phyloP scores from a whole-genome alignment of 116 monocot species.

The Posidonia oceanica region DNA sequence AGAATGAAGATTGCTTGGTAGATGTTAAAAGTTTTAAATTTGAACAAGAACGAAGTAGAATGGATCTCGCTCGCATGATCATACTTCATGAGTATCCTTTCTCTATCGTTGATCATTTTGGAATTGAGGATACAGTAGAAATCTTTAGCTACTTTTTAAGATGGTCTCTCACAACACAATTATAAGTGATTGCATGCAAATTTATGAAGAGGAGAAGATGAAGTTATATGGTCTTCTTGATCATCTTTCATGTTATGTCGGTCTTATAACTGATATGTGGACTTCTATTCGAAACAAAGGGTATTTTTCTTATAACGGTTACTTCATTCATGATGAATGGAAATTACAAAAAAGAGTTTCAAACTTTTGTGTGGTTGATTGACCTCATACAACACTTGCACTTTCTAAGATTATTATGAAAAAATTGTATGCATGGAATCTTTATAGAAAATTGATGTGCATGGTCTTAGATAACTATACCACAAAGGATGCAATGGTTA shows the following conservation, averaged over 20 bases:
- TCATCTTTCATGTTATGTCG: background rate
- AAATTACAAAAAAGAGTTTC: background rate
- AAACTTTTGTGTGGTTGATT: background rate
- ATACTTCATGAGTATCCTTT: too few species aligned
- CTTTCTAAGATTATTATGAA: background rate
- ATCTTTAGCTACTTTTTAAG: conserved; percentile 1
- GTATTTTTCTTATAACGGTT: background rate
- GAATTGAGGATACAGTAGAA: background rate
- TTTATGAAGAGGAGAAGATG: background rate
- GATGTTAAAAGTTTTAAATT: background rate
- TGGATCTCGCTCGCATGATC: background rate
- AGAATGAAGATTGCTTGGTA: too few species aligned
- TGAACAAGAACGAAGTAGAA: too few species aligned
- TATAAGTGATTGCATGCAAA: background rate
- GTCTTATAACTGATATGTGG: conserved; percentile 2
- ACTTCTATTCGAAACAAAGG: background rate
- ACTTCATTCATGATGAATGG: conserved; percentile 3
- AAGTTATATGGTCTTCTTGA: background rate
- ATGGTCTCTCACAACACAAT: conserved; percentile 1
- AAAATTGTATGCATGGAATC: too few species aligned
- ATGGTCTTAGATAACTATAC: too few species aligned
- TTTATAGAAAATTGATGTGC: too few species aligned
- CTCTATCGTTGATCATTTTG: background rate
- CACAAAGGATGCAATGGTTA: too few species aligned
- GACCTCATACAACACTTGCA: background rate